These are phyloP conservation scores for Agastache rugosa DNA, from an alignment of 257 asterid genomes.

Conservation along the genomic window DNA sequence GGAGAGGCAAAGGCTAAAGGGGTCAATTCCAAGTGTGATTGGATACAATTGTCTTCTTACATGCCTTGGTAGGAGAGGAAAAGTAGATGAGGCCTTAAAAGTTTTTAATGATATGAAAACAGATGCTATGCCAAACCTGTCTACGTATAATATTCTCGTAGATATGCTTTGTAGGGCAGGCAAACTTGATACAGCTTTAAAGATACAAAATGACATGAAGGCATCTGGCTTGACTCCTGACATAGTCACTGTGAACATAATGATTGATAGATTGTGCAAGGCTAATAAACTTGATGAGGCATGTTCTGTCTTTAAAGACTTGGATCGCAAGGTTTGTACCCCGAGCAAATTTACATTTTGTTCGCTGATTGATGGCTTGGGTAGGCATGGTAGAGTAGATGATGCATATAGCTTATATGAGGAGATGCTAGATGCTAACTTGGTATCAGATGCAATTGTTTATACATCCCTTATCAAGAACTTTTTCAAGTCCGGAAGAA, in stretches of 20 bases:
- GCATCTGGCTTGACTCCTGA: constrained; percentile 72
- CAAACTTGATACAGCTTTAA: constrained; percentile 63
- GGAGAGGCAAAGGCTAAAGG: constrained; percentile 90
- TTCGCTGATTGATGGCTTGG: constrained; percentile 90
- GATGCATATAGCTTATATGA: constrained; percentile 86
- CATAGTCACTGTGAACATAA: constrained; percentile 75
- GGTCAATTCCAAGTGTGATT: constrained; percentile 88
- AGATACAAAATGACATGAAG: constrained; percentile 73
- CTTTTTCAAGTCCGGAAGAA: constrained; percentile 81
- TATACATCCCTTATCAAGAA: constrained; percentile 86
- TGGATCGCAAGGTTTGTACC: constrained; percentile 71
- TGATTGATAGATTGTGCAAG: constrained; percentile 93
- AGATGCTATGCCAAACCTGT: constrained; percentile 86
- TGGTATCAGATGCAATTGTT: constrained; percentile 66
- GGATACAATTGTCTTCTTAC: constrained; percentile 83
- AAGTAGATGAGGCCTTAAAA: constrained; percentile 72
- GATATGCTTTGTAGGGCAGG: constrained; percentile 90
- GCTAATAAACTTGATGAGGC: constrained; percentile 86
- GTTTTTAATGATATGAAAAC: constrained; percentile 79
- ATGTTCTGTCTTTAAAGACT: constrained; percentile 59
- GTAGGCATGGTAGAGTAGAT: constrained; percentile 85
- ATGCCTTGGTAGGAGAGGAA: constrained; percentile 85
- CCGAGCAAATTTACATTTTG: constrained; percentile 81
- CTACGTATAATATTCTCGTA: constrained; percentile 78
- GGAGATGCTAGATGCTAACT: constrained; percentile 73